phyloP scores from a whole-genome alignment of 2,329 filamentous ascomycete genomes.

The Dichotomopilus funicola region DNA sequence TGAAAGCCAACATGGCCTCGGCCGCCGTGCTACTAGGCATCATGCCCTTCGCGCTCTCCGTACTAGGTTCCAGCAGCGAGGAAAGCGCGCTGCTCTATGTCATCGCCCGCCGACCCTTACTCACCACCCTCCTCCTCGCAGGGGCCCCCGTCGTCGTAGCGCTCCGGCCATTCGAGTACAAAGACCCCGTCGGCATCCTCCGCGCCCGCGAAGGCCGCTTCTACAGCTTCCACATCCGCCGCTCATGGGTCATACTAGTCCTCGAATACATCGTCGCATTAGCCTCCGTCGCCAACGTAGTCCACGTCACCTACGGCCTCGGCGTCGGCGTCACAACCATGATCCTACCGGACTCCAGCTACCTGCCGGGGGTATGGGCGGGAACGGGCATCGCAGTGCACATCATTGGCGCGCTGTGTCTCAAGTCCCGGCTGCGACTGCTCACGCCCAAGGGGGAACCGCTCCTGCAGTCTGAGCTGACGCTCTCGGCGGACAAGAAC shows the following conservation, averaged over 20 bases:
- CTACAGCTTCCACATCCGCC: conserved; percentile 3
- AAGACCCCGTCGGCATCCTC: conserved; percentile 4
- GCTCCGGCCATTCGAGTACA: conserved; percentile 4
- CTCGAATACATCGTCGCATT: background rate
- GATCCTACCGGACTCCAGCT: conserved; percentile 4
- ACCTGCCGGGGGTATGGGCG: background rate
- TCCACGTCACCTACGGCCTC: conserved; percentile 4
- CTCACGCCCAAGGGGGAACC: background rate
- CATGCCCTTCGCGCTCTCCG: conserved; percentile 2
- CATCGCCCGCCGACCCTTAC: background rate
- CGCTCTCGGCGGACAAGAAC: background rate
- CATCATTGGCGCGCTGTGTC: conserved; percentile 6
- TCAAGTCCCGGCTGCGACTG: background rate
- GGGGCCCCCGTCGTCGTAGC: conserved; percentile 1
- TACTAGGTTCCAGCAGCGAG: conserved; percentile 4
- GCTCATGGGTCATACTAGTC: background rate
- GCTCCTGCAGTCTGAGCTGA: background rate
- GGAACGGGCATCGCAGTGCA: conserved; percentile 1
- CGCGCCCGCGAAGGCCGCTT: conserved; percentile 4
- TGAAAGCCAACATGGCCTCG: conserved; percentile 6
- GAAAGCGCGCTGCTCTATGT: conserved; percentile 3
- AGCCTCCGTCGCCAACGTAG: conserved; percentile 5
- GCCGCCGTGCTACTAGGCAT: conserved; percentile 5
- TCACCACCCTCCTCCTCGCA: background rate
- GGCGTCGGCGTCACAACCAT: conserved; percentile 8